Percentiles rank a stretch among this genome's conserved stretches.
These are phyloP conservation scores for Vigna trinervia DNA, from an alignment of 306 rosid species.

Conservation along the genomic window DNA sequence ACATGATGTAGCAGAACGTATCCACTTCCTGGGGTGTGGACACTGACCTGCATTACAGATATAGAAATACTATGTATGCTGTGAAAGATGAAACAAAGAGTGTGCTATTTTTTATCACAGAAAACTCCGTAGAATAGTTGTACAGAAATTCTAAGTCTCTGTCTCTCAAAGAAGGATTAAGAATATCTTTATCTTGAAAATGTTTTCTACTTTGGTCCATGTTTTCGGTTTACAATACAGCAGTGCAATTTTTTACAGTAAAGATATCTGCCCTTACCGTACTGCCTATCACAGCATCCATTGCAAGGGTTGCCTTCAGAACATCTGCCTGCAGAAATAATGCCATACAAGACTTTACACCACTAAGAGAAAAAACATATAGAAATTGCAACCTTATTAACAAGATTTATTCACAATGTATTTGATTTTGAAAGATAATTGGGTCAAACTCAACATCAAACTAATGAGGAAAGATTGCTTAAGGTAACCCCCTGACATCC, in stretches of 20 bases:
- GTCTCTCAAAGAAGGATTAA: conserved; percentile 24
- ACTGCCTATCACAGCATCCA: conserved; percentile 89
- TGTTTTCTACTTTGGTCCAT: background rate
- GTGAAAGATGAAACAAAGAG: conserved; percentile 29
- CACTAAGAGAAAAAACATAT: conserved; percentile 14
- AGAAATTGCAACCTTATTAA: conserved; percentile 23
- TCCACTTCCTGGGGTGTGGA: conserved; percentile 95
- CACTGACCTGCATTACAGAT: conserved; percentile 67
- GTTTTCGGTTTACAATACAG: conserved; percentile 7
- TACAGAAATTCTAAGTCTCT: conserved; percentile 12
- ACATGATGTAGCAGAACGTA: conserved; percentile 96
- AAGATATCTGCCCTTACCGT: conserved; percentile 62
- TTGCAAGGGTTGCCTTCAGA: conserved; percentile 93
- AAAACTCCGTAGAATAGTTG: conserved; percentile 36
- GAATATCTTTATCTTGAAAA: conserved; percentile 22
- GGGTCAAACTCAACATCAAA: background rate
- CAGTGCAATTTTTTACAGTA: conserved; percentile 12
- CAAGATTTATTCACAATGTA: background rate
- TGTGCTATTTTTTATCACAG: conserved; percentile 11
- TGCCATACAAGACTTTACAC: conserved; percentile 40
- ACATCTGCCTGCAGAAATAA: conserved; percentile 70
- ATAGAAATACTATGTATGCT: conserved; percentile 6
- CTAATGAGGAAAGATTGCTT: background rate
- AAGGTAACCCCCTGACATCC: background rate
- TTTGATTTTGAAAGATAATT: background rate